Percentiles rank a stretch among this genome's conserved stretches.
These are phyloP conservation scores for Jaltomata sinuosa DNA, from an alignment of 257 asterid genomes.

Conservation along the genomic window DNA sequence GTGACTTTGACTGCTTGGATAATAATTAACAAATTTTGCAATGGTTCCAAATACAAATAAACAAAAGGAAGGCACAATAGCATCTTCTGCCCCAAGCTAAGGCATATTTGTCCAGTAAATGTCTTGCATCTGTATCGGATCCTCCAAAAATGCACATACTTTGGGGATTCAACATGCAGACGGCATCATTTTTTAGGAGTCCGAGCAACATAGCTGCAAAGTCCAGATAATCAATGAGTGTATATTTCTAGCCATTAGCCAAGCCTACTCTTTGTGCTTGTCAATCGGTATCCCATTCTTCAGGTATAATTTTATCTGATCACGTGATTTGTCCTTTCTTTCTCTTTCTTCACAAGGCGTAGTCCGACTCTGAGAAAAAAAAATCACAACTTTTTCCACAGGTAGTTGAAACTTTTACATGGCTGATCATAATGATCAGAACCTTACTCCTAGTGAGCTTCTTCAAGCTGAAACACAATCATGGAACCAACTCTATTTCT, in stretches of 20 bases:
- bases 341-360: not conserved
- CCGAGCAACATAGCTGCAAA: not conserved
- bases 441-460: not conserved
- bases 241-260: not conserved
- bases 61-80: not conserved
- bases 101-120: not conserved
- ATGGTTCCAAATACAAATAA: not conserved
- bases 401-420: not conserved
- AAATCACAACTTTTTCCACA: not conserved
- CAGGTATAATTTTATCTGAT: not conserved
- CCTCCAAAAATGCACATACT: not conserved
- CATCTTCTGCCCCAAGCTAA: not conserved
- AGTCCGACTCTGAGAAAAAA: not conserved
- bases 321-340: not conserved
- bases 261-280: not conserved
- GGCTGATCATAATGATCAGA: not conserved
- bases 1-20: not conserved
- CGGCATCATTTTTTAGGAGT: not conserved
- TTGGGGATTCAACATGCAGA: not conserved
- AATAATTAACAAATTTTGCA: not conserved
- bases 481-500: not conserved
- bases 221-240: not conserved
- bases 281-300: not conserved
- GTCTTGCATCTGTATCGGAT: not conserved
- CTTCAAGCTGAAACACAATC: slow-evolving; percentile 4